phyloP scores from a whole-genome alignment of 305 asterid genomes.

The Stenogyne calaminthoides region DNA sequence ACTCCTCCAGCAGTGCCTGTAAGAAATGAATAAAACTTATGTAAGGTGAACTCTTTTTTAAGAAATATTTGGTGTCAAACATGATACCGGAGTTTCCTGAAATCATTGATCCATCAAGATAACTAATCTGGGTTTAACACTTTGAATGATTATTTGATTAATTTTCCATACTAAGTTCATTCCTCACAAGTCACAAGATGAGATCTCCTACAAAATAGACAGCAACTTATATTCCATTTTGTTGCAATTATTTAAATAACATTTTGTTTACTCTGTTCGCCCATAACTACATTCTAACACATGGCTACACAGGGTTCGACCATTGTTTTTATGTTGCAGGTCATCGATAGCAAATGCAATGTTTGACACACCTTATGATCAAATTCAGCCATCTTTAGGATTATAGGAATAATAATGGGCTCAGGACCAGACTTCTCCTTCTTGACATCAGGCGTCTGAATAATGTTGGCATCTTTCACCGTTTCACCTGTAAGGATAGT shows the following conservation, averaged over 20 bases:
- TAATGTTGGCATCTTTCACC: constrained; percentile 46
- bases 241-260: not conserved
- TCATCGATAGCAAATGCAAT: constrained; percentile 22
- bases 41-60: constrained; percentile 5
- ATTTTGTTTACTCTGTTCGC: not conserved
- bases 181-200: not conserved
- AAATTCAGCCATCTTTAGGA: constrained; percentile 91
- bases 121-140: not conserved
- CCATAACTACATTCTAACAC: not conserved
- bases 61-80: not conserved
- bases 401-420: constrained; percentile 85
- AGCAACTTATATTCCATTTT: not conserved
- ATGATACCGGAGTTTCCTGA: constrained; percentile 1
- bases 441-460: constrained; percentile 42
- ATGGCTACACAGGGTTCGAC: not conserved
- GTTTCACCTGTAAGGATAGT: constrained; percentile 52
- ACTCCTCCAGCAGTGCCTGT: constrained; percentile 97
- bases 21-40: constrained; percentile 27
- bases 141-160: not conserved
- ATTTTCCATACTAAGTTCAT: not conserved
- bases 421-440: constrained; percentile 79
- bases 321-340: not conserved
- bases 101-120: constrained; percentile 25
- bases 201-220: not conserved
- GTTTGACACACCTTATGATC: constrained; percentile 79